Conservation (phyloP, 129 eudicot genomes). For the Lactuca sativa region DNA sequence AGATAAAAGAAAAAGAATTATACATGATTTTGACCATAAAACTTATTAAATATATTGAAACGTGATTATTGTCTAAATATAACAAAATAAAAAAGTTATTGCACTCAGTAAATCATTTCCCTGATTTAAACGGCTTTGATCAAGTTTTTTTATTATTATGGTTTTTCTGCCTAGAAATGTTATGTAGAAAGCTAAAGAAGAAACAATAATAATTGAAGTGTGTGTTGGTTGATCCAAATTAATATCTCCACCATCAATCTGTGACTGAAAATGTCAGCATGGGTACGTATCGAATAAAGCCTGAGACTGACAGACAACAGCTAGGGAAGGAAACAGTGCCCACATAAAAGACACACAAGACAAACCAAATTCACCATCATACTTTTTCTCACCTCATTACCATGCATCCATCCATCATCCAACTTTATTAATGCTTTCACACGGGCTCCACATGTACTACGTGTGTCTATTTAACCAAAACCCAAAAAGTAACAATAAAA, state of each 20-base stretch:
- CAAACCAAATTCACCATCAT: slow-evolving; percentile 26
- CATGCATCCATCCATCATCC: slow-evolving; percentile 5
- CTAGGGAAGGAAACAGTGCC: slow-evolving; percentile 18
- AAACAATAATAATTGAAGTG: background rate
- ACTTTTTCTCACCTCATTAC: slow-evolving; percentile 7
- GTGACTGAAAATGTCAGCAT: slow-evolving; percentile 29
- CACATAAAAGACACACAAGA: slow-evolving; percentile 30
- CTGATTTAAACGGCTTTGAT: no score
- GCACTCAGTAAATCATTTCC: no score
- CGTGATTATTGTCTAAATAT: no score
- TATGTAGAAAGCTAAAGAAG: background rate
- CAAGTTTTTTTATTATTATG: no score
- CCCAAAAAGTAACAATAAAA: no score
- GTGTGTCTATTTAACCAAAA: background rate
- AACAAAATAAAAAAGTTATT: no score
- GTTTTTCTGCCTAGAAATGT: no score
- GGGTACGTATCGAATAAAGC: slow-evolving; percentile 27
- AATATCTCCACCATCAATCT: slow-evolving; percentile 1
- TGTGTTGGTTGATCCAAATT: background rate
- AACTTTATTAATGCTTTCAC: background rate
- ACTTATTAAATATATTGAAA: no score
- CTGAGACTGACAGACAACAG: slow-evolving; percentile 33
- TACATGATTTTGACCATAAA: no score
- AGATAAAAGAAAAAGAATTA: no score
- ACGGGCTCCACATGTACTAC: background rate